A percentile compares a stretch with the other conserved stretches of the same genome.
Conservation (phyloP, 208 protist genomes). For the Leishmania tarentolae region DNA sequence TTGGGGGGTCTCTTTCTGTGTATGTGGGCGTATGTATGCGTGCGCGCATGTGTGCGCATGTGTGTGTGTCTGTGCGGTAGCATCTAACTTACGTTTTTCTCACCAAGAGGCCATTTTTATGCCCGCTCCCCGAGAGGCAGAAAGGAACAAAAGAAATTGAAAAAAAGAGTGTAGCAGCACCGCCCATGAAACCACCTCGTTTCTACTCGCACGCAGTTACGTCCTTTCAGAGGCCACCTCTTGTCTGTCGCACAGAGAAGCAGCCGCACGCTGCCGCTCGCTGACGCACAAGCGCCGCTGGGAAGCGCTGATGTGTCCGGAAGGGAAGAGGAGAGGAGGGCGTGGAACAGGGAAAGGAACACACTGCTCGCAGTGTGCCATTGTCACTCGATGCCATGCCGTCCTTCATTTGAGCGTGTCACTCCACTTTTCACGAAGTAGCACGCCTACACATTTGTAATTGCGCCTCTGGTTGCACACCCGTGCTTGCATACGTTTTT, state of each 20-base stretch:
- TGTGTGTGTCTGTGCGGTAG: background rate
- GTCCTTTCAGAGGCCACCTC: background rate
- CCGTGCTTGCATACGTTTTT: background rate
- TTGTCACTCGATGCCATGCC: background rate
- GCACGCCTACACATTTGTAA: background rate
- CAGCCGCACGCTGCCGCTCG: background rate
- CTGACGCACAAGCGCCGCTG: background rate
- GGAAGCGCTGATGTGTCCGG: background rate
- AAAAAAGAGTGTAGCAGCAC: background rate
- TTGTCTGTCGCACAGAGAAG: background rate
- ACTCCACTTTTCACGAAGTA: background rate
- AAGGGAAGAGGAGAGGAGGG: background rate
- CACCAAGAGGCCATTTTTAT: background rate
- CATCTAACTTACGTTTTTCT: background rate
- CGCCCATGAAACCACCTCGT: background rate
- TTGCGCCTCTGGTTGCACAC: background rate
- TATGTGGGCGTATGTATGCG: background rate
- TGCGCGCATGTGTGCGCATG: conserved; percentile 9
- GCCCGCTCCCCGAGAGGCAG: background rate
- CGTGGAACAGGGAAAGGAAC: background rate
- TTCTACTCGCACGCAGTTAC: background rate
- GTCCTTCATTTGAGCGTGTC: background rate
- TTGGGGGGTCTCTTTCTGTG: background rate
- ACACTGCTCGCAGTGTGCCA: background rate
- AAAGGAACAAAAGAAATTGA: background rate